These are phyloP conservation scores for Ustilago loliicola DNA, from an alignment of 1,284 basidiomycete species.

Conservation along the genomic window DNA sequence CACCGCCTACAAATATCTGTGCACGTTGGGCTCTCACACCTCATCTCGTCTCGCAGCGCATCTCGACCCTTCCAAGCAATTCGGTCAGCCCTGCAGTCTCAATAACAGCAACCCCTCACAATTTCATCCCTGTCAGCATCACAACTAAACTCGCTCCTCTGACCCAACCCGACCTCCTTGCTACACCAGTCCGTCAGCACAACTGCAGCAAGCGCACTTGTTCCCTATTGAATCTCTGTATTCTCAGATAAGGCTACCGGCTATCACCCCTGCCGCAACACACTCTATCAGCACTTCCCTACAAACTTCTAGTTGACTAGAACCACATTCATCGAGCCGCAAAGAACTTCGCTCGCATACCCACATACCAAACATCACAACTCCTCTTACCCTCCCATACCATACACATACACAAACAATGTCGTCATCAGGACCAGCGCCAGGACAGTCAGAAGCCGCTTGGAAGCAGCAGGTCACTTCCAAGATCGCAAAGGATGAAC, in stretches of 20 bases:
- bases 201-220: neutral
- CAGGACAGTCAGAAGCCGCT: constrained; percentile 58
- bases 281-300: neutral
- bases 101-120: constrained; percentile 1
- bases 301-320: constrained; percentile 6
- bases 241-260: neutral
- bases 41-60: constrained; percentile 4
- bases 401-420: constrained; percentile 31
- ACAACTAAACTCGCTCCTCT: neutral
- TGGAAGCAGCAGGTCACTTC: constrained; percentile 58
- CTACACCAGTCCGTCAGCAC: neutral
- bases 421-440: constrained; percentile 60
- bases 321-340: neutral
- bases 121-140: neutral
- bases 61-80: neutral
- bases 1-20: constrained; percentile 51
- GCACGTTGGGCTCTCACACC: constrained; percentile 26
- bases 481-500: constrained; percentile 60
- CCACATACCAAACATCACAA: neutral
- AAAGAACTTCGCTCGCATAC: constrained; percentile 8
- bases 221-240: neutral
- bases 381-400: neutral
- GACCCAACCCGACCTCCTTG: neutral
- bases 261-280: neutral
- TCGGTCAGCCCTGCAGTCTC: constrained; percentile 6